Evolutionary conservation across 2,329 filamentous ascomycete species (phyloP).

Genomic region (Penicillium sp.): DNA sequence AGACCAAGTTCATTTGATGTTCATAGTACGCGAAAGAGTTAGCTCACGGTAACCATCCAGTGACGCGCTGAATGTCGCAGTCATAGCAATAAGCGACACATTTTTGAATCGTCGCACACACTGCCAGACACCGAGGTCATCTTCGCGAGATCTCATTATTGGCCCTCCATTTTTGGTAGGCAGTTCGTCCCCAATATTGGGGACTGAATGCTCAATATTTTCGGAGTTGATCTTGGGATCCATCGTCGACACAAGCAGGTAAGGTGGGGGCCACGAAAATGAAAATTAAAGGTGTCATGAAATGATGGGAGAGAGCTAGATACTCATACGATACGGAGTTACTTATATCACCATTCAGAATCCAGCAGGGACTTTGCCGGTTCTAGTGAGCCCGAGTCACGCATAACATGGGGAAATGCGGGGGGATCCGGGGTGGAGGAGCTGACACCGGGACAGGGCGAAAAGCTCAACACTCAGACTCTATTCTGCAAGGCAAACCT

Average conservation of each 20-base stretch:
- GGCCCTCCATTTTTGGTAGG: conserved; percentile 1
- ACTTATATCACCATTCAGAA: too few species aligned
- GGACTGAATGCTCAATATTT: conserved; percentile 5
- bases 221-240: not conserved
- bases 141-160: conserved; percentile 42
- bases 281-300: not conserved
- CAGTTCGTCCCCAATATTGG: not conserved
- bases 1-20: not conserved
- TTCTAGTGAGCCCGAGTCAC: not conserved
- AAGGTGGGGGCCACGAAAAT: not conserved
- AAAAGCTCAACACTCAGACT: not conserved
- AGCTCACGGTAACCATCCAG: conserved; percentile 48
- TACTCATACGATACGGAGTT: too few species aligned
- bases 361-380: not conserved
- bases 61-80: conserved; percentile 47
- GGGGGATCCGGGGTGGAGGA: not conserved
- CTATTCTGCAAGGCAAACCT: not conserved
- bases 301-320: too few species aligned
- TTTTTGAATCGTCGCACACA: conserved; percentile 41
- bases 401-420: not conserved
- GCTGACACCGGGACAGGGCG: not conserved
- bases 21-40: too few species aligned
- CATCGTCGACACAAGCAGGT: not conserved
- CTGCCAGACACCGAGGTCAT: conserved; percentile 47
- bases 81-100: conserved; percentile 44